Base-by-base conservation (phyloP, 139 green algal genomes). In the Chlorella sorokiniana region DNA sequence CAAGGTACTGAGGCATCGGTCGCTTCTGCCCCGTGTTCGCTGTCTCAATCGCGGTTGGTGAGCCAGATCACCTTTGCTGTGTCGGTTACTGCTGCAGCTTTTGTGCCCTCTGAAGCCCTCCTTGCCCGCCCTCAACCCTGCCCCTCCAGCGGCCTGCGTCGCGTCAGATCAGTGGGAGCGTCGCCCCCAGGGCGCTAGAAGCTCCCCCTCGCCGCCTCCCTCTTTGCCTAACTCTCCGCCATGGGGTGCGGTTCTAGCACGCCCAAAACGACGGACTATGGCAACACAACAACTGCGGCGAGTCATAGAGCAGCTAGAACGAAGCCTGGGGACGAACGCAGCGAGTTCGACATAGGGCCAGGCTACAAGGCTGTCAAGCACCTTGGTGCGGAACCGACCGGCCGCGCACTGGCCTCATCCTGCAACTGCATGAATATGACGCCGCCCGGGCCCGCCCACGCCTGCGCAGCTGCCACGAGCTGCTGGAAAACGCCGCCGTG, bases 331-430 rank as follows among this genome's bases (percentile, higher is more conserved):
- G 69, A 77, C 11, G 33, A 72, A 38, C 69, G 65, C 4, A 62
- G 59, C 25, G 56, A 74, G 38, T 71, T 86, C n/a, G 37, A 85
- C 72, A 82, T 86, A 1, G 79, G 72, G 27, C 70, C 73, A 3
- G 10, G 69, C 65, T 88, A 85, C 63, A 86, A 85, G 51, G 63
- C 54, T 4, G n/a, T 86, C 9, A 83, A 81, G 27, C 84, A 88
- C 74, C 38, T 88, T 27, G 84, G 84, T 78, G 76, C 14, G 75
- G 9, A 7, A 35, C 27, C 44, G 1, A 29, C 16, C 23, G 29
- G 22, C 16, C 54, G 37, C 4, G 52, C 22, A 33, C 35, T 4
- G 41, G 71, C 11, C 7, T 31, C 31, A 37, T 8, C 8, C 1
- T 38, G 67, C 40, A 56, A 2, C 22, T 3, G 40, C 37, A 3